These are phyloP conservation scores for Kodamaea neixiangensis DNA, from an alignment of 805 yeast species.

Conservation along the genomic window DNA sequence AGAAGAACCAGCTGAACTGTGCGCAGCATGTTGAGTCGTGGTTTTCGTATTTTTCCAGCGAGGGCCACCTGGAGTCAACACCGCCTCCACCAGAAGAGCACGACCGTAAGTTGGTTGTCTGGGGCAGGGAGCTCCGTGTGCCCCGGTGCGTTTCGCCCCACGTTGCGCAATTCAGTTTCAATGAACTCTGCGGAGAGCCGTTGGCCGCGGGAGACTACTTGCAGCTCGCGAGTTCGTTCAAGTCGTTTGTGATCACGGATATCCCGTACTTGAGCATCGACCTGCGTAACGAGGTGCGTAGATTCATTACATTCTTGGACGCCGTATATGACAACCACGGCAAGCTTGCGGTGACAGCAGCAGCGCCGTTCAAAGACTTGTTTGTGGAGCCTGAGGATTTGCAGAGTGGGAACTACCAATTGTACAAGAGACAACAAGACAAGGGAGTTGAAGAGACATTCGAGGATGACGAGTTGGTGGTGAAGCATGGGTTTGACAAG, in stretches of 20 bases:
- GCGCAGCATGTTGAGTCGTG: conserved; percentile 67
- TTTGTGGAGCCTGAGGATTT: conserved; percentile 80
- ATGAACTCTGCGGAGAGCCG: conserved; percentile 82
- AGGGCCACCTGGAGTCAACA: conserved; percentile 1
- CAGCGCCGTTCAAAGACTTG: conserved; percentile 77
- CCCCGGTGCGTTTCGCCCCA: conserved; percentile 75
- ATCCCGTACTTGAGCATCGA: conserved; percentile 81
- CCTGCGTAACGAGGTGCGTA: conserved; percentile 79
- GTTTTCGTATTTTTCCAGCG: conserved; percentile 69
- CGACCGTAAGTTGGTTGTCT: conserved; percentile 52
- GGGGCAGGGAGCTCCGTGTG: conserved; percentile 84
- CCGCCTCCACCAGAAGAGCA: conserved; percentile 13
- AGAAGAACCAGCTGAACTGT: conserved; percentile 52
- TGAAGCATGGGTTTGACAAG: conserved; percentile 75
- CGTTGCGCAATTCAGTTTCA: conserved; percentile 89
- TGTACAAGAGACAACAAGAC: conserved; percentile 43
- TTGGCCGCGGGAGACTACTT: conserved; percentile 94
- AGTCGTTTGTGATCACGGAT: conserved; percentile 85
- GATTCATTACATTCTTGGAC: conserved; percentile 93
- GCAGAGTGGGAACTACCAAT: conserved; percentile 46
- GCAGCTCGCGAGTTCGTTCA: conserved; percentile 73
- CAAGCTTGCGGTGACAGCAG: conserved; percentile 84
- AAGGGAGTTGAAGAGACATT: conserved; percentile 37
- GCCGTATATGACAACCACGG: conserved; percentile 94
- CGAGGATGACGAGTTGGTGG: conserved; percentile 62